Base-by-base conservation (phyloP, 106 monocot species). In the Acorus gramineus region DNA sequence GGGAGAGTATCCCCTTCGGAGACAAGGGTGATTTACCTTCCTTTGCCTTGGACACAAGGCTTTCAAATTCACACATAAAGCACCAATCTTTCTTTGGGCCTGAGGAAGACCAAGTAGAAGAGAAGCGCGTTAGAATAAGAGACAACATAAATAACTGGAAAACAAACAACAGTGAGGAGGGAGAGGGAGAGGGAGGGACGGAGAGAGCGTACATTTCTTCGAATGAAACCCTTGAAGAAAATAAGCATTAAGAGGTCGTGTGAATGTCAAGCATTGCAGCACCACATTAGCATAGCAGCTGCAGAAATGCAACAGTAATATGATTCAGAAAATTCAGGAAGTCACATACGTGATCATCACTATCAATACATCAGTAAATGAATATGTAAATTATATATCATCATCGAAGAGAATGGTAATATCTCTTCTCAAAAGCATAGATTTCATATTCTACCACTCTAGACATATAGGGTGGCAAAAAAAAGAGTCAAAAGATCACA, bases 201-300 rank as follows among this genome's bases (percentile, higher is more conserved):
- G 28, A 28, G 28, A 28, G 1, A 60, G 65, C 74, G 11, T 83
- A 81, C 96, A 98, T 73, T 73, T 74, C 66, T 83, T 81, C 14
- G 72, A 51, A 78, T 89, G 93, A 59, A 83, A 56, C 62, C 80
- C 78, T 69, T 77, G 80, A 75, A 85, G 79, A 56, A 93, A 76
- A 77, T 84, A 89, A 11, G 89, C 72, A 73, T 69, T 79, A 44
- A 93, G 76, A 50, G 93, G 93, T 49, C 79, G 83, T 63, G 93
- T 93, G 73, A 93, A 93, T 65, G 81, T 67, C 76, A 93, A 68
- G 71, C 89, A 89, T 46, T 93, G 93, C 49, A 93, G 81, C 46
- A 89, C 93, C 51, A 68, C 84, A 98, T 91, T 98, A 44, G 91
- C 96, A 77, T 91, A 98, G 59, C 96, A 98, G 61, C 96, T 98